Evolutionary conservation across 1,139 yeast species (phyloP), one percentile per base, ranked within the genome.

Genomic region (Blastobotrys petasosporus): DNA sequence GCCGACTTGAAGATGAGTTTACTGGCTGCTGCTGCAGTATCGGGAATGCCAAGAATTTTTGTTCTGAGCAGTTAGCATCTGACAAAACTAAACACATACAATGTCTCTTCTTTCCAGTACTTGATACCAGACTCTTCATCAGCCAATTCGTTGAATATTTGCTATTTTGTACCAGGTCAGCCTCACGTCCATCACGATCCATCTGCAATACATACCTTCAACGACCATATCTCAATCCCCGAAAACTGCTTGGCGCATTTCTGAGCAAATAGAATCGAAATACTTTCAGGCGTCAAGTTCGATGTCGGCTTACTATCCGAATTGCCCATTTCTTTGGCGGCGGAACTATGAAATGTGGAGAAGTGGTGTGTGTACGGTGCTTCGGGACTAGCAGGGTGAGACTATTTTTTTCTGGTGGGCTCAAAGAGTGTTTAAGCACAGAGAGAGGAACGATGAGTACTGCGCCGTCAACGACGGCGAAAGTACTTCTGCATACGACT

Each of bases 401-500:
- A 20, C 25, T 33, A 7, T 33, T 33, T 11, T 33, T 33, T 4
- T 20, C 25, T 4, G 25, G 4, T 7, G 25, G 25, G 7, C 6
- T 20, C 4, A 7, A 20, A 4, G 7, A 20, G 4, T 20, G 25
- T 20, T 20, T 7, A 4, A 4, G 25, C 7, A 4, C 25, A 20
- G 25, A 20, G 7, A 20, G 7, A 20, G 7, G 7, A 20, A 7
- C 25, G 4, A 20, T 20, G 25, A 20, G 25, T 7, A 20, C 25
- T 4, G 25, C 25, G 25, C 25, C 25, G 25, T 7, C 25, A 20
- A 76, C 88, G 0, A 72, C 80, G 2, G 88, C 86, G 1, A 75
- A 74, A 51, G 82, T 81, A 16, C 59, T 70, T 11, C 54, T 85
- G 2, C 53, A 61, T 10, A 83, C 94, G 1, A 66, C 77, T 10